Evolutionary conservation across 257 asterid genomes (phyloP).

Genomic region (Rubia yunnanensis): DNA sequence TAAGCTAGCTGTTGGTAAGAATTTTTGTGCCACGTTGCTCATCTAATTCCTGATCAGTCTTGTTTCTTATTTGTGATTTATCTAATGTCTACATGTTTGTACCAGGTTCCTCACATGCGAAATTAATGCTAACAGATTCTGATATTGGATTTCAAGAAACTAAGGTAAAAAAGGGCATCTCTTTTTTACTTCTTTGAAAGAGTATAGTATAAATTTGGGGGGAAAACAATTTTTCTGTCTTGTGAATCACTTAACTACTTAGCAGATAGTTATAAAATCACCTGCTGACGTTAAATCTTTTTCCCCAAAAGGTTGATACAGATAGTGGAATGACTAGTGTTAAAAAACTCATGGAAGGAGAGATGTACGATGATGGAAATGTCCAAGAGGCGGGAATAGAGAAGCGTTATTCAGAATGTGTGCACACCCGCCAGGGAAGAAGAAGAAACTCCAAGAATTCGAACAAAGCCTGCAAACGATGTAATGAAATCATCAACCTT

Average conservation of each 20-base stretch:
- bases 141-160: conserved; percentile 19
- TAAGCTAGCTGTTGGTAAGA: conserved; percentile 50
- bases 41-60: background rate
- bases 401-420: conserved; percentile 20
- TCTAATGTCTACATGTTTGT: conserved; percentile 21
- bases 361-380: conserved; percentile 49
- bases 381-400: conserved; percentile 27
- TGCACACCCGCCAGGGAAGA: conserved; percentile 26
- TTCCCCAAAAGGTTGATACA: conserved; percentile 36
- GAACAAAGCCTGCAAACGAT: conserved; percentile 28
- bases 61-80: background rate
- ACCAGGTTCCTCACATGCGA: conserved; percentile 25
- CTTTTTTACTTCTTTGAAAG: background rate
- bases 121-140: conserved; percentile 15
- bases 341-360: conserved; percentile 92
- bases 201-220: background rate
- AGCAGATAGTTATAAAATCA: background rate
- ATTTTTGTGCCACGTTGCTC: background rate
- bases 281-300: background rate
- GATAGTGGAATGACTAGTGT: conserved; percentile 53
- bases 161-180: conserved; percentile 28
- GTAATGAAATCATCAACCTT: conserved; percentile 28
- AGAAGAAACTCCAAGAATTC: conserved; percentile 25
- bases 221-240: conserved; percentile 6
- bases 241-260: background rate